Evolutionary conservation across 257 asterid species (phyloP).

Genomic region (Nicotiana tomentosiformis): DNA sequence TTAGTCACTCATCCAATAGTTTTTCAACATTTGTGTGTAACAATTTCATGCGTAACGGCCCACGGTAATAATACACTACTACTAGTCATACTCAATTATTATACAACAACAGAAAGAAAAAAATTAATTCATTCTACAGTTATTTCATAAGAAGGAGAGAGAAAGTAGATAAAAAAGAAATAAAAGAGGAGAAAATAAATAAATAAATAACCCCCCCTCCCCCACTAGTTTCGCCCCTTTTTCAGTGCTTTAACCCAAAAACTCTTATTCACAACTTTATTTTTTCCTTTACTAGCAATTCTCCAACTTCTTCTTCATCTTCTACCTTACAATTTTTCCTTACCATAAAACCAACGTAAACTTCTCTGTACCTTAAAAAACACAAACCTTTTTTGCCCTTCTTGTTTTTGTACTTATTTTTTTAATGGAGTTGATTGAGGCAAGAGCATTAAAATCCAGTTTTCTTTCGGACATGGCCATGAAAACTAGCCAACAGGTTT

Average conservation of each 20-base stretch:
- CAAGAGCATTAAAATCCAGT: slow-evolving; percentile 89
- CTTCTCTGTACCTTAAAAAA: neutral
- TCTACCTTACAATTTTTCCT: slow-evolving; percentile 9
- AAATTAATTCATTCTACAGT: neutral
- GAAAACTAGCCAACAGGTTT: slow-evolving; percentile 42
- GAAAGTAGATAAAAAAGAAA: neutral
- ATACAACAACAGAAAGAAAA: neutral
- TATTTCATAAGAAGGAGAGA: neutral
- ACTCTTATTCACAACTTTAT: slow-evolving; percentile 12
- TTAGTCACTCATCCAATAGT: neutral
- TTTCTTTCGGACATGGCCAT: slow-evolving; percentile 52
- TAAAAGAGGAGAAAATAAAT: slow-evolving; percentile 2
- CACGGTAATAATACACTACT: slow-evolving; percentile 25
- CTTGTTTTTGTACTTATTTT: neutral
- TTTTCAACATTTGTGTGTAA: slow-evolving; percentile 12
- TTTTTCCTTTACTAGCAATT: neutral
- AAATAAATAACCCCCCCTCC: slow-evolving; percentile 19
- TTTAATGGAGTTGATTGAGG: slow-evolving; percentile 80
- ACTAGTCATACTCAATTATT: neutral
- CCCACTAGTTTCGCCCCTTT: slow-evolving; percentile 84
- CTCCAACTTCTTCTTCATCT: slow-evolving; percentile 8
- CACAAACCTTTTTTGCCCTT: neutral
- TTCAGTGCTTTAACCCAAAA: slow-evolving; percentile 45
- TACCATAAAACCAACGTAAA: slow-evolving; percentile 3
- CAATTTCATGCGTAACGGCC: slow-evolving; percentile 47